These are phyloP conservation scores for Leccinellum albellum DNA, from an alignment of 768 basidiomycete genomes.

Conservation along the genomic window DNA sequence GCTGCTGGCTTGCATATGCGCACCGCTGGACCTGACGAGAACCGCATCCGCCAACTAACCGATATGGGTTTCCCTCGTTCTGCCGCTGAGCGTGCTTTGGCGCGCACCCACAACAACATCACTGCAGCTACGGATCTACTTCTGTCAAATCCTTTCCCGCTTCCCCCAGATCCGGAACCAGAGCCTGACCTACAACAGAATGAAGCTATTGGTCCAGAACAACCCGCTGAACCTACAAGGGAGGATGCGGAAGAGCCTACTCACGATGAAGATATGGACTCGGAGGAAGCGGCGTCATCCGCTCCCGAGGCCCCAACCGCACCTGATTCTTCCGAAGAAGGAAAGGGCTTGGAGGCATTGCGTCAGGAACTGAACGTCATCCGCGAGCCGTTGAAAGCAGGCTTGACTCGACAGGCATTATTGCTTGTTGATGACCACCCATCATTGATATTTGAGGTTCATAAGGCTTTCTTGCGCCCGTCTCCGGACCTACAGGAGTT, in stretches of 20 bases:
- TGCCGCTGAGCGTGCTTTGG: constrained; percentile 79
- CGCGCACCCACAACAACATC: constrained; percentile 84
- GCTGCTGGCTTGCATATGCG: constrained; percentile 33
- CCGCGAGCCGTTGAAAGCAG: constrained; percentile 61
- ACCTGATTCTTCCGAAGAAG: constrained; percentile 13
- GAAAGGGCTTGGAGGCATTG: constrained; percentile 59
- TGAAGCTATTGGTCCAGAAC: constrained; percentile 17
- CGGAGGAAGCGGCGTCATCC: constrained; percentile 18
- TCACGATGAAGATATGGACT: constrained; percentile 28
- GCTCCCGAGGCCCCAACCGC: constrained; percentile 14
- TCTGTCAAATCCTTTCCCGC: constrained; percentile 74
- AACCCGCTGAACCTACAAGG: constrained; percentile 29
- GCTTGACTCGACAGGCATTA: constrained; percentile 67
- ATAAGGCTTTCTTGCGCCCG: constrained; percentile 72
- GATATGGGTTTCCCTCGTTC: constrained; percentile 98
- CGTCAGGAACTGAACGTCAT: constrained; percentile 59
- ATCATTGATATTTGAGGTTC: constrained; percentile 85
- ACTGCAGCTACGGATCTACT: constrained; percentile 85
- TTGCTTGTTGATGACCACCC: constrained; percentile 82
- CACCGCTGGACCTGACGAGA: constrained; percentile 63
- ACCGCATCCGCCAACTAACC: constrained; percentile 73
- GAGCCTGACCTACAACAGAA: constrained; percentile 20
- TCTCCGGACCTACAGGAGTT: constrained; percentile 55
- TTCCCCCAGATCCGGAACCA: constrained; percentile 60
- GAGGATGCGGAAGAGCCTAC: constrained; percentile 22